phyloP scores from a whole-genome alignment of 129 eudicot species.

The Mikania micrantha region DNA sequence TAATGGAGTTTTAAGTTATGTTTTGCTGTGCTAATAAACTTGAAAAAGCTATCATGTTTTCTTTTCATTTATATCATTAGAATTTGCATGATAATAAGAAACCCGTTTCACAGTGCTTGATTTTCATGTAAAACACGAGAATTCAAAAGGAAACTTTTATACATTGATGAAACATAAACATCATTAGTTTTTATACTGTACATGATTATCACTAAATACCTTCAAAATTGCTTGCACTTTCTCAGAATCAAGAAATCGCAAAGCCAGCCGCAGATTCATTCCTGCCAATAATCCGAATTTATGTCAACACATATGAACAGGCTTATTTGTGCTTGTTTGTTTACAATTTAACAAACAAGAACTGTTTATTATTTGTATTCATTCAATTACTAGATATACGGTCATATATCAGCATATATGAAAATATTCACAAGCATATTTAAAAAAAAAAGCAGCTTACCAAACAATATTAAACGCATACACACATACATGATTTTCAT shows the following conservation, averaged over 20 bases:
- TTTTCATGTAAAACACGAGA: background rate
- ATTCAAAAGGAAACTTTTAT: background rate
- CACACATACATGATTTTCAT: too few species aligned
- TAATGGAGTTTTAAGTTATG: background rate
- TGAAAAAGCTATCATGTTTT: background rate
- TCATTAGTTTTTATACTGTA: constrained; percentile 3
- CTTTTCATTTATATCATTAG: background rate
- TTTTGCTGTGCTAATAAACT: background rate
- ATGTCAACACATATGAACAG: background rate
- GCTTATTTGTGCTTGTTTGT: background rate
- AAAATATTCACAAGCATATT: too few species aligned
- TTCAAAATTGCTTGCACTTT: constrained; percentile 10
- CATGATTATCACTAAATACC: constrained; percentile 11
- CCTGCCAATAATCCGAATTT: constrained; percentile 9
- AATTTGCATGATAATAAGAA: background rate
- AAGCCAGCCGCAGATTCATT: background rate
- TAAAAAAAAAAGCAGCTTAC: too few species aligned
- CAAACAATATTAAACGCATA: too few species aligned
- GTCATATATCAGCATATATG: too few species aligned
- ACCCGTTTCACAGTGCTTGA: background rate
- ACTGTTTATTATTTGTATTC: background rate
- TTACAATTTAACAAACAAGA: background rate
- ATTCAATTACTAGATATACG: too few species aligned
- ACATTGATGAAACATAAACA: background rate
- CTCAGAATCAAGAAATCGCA: background rate